These are phyloP conservation scores for Sedum album DNA, from an alignment of 164 flowering plant genomes.

Conservation along the genomic window DNA sequence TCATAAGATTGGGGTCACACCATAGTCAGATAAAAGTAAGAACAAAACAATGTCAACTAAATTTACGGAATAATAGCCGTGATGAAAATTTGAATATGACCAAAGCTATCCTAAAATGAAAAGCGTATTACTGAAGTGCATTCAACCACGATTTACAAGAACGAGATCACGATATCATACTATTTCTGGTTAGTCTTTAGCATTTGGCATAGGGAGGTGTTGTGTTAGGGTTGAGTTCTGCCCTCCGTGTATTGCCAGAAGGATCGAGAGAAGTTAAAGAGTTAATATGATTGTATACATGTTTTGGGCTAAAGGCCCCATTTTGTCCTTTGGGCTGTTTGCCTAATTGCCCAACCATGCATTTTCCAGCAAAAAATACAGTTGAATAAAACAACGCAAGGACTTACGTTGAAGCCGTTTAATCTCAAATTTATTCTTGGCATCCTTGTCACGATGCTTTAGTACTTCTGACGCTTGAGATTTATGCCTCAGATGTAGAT, in stretches of 20 bases:
- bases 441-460: conserved; percentile 40
- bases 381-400: neutral
- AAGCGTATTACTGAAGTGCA: neutral
- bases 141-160: neutral
- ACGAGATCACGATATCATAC: neutral
- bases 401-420: conserved; percentile 55
- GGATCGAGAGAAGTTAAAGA: no score
- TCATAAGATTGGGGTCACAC: neutral
- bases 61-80: neutral
- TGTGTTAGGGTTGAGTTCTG: no score
- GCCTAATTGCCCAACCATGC: no score
- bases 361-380: no score
- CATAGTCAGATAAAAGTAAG: neutral
- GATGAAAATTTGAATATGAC: neutral
- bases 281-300: no score
- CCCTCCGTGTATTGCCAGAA: no score
- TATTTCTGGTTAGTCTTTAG: neutral
- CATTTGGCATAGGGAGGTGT: no score
- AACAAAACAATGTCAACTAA: neutral
- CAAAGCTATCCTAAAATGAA: neutral
- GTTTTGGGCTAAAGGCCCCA: neutral
- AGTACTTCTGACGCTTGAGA: conserved; percentile 43
- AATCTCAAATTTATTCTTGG: conserved; percentile 61
- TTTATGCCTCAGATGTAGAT: conserved; percentile 68
- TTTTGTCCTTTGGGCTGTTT: no score